phyloP scores from a whole-genome alignment of 495 filamentous ascomycete species.

The Talaromyces nanjingensis region DNA sequence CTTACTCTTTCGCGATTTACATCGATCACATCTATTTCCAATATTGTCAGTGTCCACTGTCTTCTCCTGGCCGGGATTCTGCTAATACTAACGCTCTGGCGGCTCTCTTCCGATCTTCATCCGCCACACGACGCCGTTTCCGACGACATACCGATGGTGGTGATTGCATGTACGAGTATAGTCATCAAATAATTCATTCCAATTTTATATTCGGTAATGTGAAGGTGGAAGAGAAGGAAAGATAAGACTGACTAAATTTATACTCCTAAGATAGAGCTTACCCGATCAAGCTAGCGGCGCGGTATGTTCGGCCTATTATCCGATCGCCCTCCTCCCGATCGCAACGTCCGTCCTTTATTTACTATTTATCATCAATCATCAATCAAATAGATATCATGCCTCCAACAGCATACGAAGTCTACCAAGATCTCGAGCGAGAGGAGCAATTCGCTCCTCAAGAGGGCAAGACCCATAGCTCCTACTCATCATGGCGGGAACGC shows the following conservation, averaged over 20 bases:
- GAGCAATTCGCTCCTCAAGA: constrained; percentile 5
- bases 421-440: constrained; percentile 8
- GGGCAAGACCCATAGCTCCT: not conserved
- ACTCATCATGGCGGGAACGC: constrained; percentile 8
- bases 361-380: not conserved
- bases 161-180: not conserved
- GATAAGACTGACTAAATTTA: not conserved
- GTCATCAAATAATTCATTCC: not conserved
- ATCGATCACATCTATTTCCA: not conserved
- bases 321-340: not conserved
- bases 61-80: not conserved
- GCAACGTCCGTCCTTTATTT: not conserved
- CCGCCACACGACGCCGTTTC: not conserved
- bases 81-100: not conserved
- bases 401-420: constrained; percentile 6
- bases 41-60: not conserved
- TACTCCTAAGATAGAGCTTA: not conserved
- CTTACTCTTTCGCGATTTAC: not conserved
- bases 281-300: not conserved
- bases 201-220: not conserved
- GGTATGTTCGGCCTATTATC: not conserved
- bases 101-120: not conserved
- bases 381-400: not conserved
- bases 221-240: not conserved
- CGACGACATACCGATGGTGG: not conserved